A percentile compares a stretch with the other conserved stretches of the same genome.
Conservation (phyloP, 805 yeast species). For the Kodamaea fukazawae region DNA sequence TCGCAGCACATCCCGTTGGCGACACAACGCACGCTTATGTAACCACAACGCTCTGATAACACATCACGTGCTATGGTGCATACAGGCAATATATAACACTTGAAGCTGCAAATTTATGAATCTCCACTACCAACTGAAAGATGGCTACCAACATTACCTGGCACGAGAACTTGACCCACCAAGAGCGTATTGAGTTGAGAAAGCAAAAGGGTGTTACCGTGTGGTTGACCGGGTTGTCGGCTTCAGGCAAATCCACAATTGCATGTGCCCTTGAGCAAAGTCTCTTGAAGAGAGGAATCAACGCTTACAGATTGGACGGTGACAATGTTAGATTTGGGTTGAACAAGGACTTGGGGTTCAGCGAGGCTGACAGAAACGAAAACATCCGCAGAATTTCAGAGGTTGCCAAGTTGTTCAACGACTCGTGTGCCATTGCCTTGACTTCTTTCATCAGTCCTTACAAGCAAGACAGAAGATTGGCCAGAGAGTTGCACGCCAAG, state of each 20-base stretch:
- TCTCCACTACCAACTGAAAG: conserved; percentile 11
- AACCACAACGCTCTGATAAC: not conserved
- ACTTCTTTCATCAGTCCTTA: conserved; percentile 95
- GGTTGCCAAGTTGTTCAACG: conserved; percentile 91
- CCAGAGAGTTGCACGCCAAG: conserved; percentile 78
- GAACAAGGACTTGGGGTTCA: conserved; percentile 91
- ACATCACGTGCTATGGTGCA: conserved; percentile 12
- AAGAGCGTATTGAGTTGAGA: conserved; percentile 68
- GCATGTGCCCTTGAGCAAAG: conserved; percentile 92
- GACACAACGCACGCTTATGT: too few relatives aligned
- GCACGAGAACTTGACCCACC: conserved; percentile 87
- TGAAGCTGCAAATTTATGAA: not conserved
- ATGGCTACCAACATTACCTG: conserved; percentile 97
- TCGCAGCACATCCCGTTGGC: too few relatives aligned
- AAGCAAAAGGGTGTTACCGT: conserved; percentile 86
- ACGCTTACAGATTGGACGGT: conserved; percentile 88
- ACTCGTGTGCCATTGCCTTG: conserved; percentile 81
- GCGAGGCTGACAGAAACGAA: conserved; percentile 89
- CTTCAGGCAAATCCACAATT: conserved; percentile 91
- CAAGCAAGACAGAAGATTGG: conserved; percentile 76
- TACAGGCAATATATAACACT: not conserved
- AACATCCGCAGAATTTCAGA: conserved; percentile 94
- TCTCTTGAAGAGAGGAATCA: conserved; percentile 63
- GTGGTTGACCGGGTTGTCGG: conserved; percentile 95
- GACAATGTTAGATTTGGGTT: conserved; percentile 93